These are phyloP conservation scores for Volvariella volvacea DNA, from an alignment of 1,284 basidiomycete genomes.

Conservation along the genomic window DNA sequence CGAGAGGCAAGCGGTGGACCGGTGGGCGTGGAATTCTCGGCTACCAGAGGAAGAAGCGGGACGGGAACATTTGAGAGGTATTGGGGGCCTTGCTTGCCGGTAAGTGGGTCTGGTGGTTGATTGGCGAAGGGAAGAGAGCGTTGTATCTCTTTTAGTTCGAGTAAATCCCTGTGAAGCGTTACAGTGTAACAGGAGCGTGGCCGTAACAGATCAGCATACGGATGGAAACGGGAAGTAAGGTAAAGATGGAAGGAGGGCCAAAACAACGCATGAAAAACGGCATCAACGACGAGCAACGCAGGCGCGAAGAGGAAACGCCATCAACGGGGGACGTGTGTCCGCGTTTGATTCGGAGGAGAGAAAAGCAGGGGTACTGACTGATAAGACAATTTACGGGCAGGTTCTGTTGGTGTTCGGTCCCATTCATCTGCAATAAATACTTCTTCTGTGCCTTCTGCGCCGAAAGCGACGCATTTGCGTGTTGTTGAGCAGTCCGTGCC, in stretches of 20 bases:
- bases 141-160: conserved; percentile 57
- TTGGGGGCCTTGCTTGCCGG: conserved; percentile 27
- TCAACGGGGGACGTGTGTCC: background rate
- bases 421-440: conserved; percentile 61
- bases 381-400: conserved; percentile 42
- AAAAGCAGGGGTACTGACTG: conserved; percentile 31
- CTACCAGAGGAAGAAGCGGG: conserved; percentile 40
- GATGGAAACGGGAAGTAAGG: background rate
- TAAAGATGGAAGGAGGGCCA: conserved; percentile 1
- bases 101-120: conserved; percentile 33
- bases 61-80: conserved; percentile 47
- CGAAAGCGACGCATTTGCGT: conserved; percentile 53
- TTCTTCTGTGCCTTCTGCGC: conserved; percentile 42
- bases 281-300: no score
- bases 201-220: conserved; percentile 2
- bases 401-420: conserved; percentile 56
- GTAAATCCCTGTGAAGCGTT: conserved; percentile 39
- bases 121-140: conserved; percentile 46
- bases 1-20: background rate
- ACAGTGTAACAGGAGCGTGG: background rate
- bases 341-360: background rate
- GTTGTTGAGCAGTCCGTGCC: conserved; percentile 13
- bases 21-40: conserved; percentile 13
- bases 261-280: conserved; percentile 2
- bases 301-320: background rate